Conservation (phyloP, 495 filamentous ascomycete genomes). For the Xylaria acuta region DNA sequence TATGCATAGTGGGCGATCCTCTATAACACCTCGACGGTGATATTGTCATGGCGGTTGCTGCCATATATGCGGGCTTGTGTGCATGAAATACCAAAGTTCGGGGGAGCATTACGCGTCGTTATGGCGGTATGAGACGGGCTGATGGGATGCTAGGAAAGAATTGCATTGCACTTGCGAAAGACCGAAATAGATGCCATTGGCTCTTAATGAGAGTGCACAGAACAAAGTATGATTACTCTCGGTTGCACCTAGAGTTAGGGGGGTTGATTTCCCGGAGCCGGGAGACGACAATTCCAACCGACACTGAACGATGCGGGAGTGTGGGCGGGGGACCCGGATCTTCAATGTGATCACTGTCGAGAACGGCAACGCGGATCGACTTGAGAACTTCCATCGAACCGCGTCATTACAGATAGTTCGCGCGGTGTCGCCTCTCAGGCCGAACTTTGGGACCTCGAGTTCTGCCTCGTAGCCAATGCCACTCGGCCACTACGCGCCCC, state of each 20-base stretch:
- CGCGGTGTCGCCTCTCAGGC: neutral
- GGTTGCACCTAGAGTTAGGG: neutral
- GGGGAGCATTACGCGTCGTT: neutral
- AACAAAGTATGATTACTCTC: neutral
- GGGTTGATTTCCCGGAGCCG: neutral
- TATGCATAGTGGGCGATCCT: neutral
- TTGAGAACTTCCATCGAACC: neutral
- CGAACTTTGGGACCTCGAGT: neutral
- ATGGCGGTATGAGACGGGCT: neutral
- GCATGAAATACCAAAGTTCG: neutral
- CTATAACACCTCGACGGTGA: neutral
- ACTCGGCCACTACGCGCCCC: conserved; percentile 4
- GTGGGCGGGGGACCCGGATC: conserved; percentile 7
- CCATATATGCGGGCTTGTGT: neutral
- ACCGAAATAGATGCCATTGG: neutral
- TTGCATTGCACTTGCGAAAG: neutral
- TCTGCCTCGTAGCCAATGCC: conserved; percentile 1
- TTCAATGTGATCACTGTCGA: conserved; percentile 9
- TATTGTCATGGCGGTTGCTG: neutral
- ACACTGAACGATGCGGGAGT: neutral
- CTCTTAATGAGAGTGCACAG: neutral
- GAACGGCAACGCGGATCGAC: conserved; percentile 9
- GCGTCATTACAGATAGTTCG: neutral
- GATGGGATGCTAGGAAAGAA: neutral
- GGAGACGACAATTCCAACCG: neutral